Base-by-base conservation (phyloP, 495 filamentous ascomycete genomes). In the Bombardia bombarda region DNA sequence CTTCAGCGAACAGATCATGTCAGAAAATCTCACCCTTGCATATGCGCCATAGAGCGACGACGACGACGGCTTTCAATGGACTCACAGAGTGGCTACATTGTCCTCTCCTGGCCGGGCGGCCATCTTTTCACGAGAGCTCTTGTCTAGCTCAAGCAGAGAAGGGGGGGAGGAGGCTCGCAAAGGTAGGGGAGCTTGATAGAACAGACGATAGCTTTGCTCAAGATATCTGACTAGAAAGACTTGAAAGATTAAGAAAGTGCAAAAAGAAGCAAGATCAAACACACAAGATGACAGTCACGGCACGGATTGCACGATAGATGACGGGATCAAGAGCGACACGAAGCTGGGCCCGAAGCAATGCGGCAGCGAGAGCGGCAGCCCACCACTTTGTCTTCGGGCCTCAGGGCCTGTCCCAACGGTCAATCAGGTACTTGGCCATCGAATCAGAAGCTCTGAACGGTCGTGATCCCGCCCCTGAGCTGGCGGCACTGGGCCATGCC, bases 51-150 rank as follows among this genome's bases (percentile, higher is more conserved):
- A 4, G 10, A n/a, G 17, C 14, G 37, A 20, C 22, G 5, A 35
- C 7, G 17, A 35, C n/a, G 22, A 39, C 17, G 16, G 6, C 8
- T 7, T 38, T 20, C 16, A 40, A 17, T 22, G 19, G 12, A 73
- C 83, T 80, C 63, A 93, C 87, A 90, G 75, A 10, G 84, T 90
- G 52, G 85, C 71, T 43, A 87, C 66, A 43, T 80, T 74, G 55
- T 88, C 85, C 67, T 93, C 88, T 51, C 85, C 86, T 32, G 79
- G 77, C 50, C 75, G 71, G 49, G 74, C 78, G 58, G 88, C 84
- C 88, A 95, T 95, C 23, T 53, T 70, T 43, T 42, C 23, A 26
- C 26, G 26, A 28, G 6, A 28, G 26, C 26, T 28, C 9, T 28
- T 28, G 13, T 28, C 26, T n/a, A n/a, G n/a, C n/a, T n/a, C n/a